Percentiles rank a stretch among this genome's conserved stretches.
Conservation (phyloP, 371 early-diverging fungal species). For the Lichtheimia ramosa region DNA sequence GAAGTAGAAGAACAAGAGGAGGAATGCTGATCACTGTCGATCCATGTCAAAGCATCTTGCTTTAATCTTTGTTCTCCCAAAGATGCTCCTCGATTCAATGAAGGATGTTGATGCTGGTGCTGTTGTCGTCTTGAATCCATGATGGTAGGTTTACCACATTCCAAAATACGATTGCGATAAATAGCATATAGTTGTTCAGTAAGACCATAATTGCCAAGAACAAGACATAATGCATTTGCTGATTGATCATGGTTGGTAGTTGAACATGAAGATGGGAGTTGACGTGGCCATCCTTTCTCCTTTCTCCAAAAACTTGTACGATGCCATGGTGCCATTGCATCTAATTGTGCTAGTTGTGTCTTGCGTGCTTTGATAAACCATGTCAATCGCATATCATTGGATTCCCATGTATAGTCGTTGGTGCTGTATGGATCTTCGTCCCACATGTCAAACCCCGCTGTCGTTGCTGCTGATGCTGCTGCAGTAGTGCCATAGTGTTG, state of each 20-base stretch:
- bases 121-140: not conserved
- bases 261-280: slow-evolving; percentile 49
- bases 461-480: not conserved
- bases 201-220: slow-evolving; percentile 44
- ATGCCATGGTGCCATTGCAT: slow-evolving; percentile 23
- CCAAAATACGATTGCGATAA: slow-evolving; percentile 44
- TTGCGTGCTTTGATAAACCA: slow-evolving; percentile 30
- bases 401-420: slow-evolving; percentile 54
- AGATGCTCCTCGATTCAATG: too few relatives aligned
- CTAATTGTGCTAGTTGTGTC: slow-evolving; percentile 11
- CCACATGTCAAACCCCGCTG: slow-evolving; percentile 50
- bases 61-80: too few relatives aligned
- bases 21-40: slow-evolving; percentile 20
- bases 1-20: slow-evolving; percentile 2
- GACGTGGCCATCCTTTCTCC: slow-evolving; percentile 49
- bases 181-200: slow-evolving; percentile 50
- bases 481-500: not conserved
- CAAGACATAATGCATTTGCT: slow-evolving; percentile 47
- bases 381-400: slow-evolving; percentile 48
- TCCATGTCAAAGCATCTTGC: slow-evolving; percentile 19
- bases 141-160: slow-evolving; percentile 38
- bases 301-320: slow-evolving; percentile 35
- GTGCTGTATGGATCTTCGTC: slow-evolving; percentile 52
- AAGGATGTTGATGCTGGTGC: too few relatives aligned
- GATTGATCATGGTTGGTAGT: slow-evolving; percentile 56